Conservation (phyloP, 108 stramenopile genomes). For the Cylindrotheca closterium region DNA sequence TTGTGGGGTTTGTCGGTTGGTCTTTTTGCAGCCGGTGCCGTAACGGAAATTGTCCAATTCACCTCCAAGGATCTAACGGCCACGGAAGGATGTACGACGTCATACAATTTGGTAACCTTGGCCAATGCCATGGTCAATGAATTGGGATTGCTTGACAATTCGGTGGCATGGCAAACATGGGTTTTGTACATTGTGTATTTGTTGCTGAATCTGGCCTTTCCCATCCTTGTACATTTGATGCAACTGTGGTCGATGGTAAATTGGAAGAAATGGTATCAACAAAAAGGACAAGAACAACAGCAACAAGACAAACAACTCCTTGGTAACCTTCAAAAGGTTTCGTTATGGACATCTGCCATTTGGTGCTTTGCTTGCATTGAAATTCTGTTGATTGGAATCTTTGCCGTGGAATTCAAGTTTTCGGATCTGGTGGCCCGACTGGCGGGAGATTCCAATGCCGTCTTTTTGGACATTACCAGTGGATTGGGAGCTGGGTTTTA, state of each 20-base stretch:
- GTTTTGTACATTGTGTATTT: slow-evolving; percentile 32
- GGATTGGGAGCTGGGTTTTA: slow-evolving; percentile 39
- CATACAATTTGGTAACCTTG: slow-evolving; percentile 41
- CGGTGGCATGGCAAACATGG: slow-evolving; percentile 37
- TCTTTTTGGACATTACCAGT: slow-evolving; percentile 29
- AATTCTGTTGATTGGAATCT: slow-evolving; percentile 39
- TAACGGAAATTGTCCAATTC: slow-evolving; percentile 35
- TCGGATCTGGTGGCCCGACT: slow-evolving; percentile 29
- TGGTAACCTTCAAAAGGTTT: neutral
- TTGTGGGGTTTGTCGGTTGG: slow-evolving; percentile 17
- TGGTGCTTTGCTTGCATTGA: slow-evolving; percentile 50
- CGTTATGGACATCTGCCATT: slow-evolving; percentile 1
- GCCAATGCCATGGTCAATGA: slow-evolving; percentile 38
- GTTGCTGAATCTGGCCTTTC: slow-evolving; percentile 30
- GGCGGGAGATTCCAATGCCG: slow-evolving; percentile 39
- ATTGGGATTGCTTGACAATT: slow-evolving; percentile 26
- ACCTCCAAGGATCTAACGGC: slow-evolving; percentile 24
- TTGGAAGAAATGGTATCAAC: slow-evolving; percentile 11
- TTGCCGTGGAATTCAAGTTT: slow-evolving; percentile 45
- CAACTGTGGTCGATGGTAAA: slow-evolving; percentile 26
- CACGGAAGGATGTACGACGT: slow-evolving; percentile 15
- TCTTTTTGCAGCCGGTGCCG: slow-evolving; percentile 29
- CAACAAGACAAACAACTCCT: neutral
- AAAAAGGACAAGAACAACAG: too few species aligned
- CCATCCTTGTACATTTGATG: slow-evolving; percentile 35